Evolutionary conservation across 2,329 filamentous ascomycete species (phyloP), one percentile per base, ranked within the genome.

Genomic region (Talaromyces sp.): DNA sequence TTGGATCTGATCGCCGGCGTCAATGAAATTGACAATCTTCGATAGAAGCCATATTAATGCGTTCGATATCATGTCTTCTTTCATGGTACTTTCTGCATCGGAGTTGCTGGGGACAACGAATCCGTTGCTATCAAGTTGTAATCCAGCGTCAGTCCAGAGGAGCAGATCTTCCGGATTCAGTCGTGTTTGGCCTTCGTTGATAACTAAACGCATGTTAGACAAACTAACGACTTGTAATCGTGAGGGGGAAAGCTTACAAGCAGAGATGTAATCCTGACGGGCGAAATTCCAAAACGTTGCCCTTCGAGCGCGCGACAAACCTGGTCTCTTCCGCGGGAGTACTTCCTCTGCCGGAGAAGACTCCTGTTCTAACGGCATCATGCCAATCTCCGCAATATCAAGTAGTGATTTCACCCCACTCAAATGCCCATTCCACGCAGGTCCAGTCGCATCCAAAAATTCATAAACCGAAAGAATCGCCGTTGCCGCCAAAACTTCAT

Each of bases 221-320:
- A 36, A 22, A 22, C 11, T 7, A 38, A 43, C 40, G 8, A 49
- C 54, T 27, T 17, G 11, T 15, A 3, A 29, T 27, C 22, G 58
- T 63, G 13, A 58, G 19, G 17, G 1, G 0, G n/a, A 31, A 15
- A 22, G 75, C 78, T 77, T 84, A 77, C 85, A 88, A 61, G 87
- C 87, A 70, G 86, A 84, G 34, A 89, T 77, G 77, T 89, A 87
- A 69, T 89, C 87, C 70, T 89, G 87, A 27, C 87, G 79, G 17
- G 87, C 87, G 72, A 89, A 87, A 68, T 88, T 89, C 87, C 87
- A 89, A 71, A 89, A 89, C 0, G 85, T 86, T 6, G 87, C 86
- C 72, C 79, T 82, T 22, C 86, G 81, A 11, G 81, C 85, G 72
- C 84, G 85, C 2, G 83, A 86, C 1, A 84, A 81, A n/a, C 76